These are phyloP conservation scores for Phytophthora multivora DNA, from an alignment of 352 stramenopile genomes.

Conservation along the genomic window DNA sequence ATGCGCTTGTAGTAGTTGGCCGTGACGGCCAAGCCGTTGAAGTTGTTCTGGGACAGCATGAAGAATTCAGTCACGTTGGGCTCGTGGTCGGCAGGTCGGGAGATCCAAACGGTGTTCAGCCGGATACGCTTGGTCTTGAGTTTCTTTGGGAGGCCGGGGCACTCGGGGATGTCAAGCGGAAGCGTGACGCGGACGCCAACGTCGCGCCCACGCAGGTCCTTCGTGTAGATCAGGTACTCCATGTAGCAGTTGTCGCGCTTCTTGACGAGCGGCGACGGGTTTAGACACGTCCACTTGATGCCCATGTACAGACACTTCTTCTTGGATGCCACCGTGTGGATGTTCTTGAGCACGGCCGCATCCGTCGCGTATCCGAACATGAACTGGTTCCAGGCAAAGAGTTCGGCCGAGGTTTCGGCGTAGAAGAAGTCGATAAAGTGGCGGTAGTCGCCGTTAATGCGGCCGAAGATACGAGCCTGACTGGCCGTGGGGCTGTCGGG, in stretches of 20 bases:
- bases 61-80: conserved; percentile 61
- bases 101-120: conserved; percentile 60
- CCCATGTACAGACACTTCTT: conserved; percentile 71
- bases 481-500: conserved; percentile 19
- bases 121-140: conserved; percentile 66
- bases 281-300: conserved; percentile 83
- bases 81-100: conserved; percentile 30
- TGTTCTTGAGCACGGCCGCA: conserved; percentile 71
- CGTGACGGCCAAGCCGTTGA: conserved; percentile 45
- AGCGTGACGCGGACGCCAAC: conserved; percentile 70
- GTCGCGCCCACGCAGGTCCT: conserved; percentile 60
- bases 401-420: conserved; percentile 60
- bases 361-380: conserved; percentile 71
- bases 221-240: conserved; percentile 77
- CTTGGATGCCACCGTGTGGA: conserved; percentile 52
- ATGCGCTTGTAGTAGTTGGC: conserved; percentile 54
- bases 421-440: conserved; percentile 81
- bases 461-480: conserved; percentile 62
- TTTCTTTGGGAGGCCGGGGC: conserved; percentile 49
- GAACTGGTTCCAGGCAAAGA: conserved; percentile 78
- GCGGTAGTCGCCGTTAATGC: conserved; percentile 63
- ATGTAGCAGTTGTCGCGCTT: conserved; percentile 83
- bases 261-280: conserved; percentile 55
- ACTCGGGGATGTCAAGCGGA: conserved; percentile 70
- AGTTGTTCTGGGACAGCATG: conserved; percentile 65